Percentiles rank a stretch among this genome's conserved stretches.
Evolutionary conservation across 2,329 filamentous ascomycete genomes (phyloP).

Genomic region (Alternaria novae-zelandiae): DNA sequence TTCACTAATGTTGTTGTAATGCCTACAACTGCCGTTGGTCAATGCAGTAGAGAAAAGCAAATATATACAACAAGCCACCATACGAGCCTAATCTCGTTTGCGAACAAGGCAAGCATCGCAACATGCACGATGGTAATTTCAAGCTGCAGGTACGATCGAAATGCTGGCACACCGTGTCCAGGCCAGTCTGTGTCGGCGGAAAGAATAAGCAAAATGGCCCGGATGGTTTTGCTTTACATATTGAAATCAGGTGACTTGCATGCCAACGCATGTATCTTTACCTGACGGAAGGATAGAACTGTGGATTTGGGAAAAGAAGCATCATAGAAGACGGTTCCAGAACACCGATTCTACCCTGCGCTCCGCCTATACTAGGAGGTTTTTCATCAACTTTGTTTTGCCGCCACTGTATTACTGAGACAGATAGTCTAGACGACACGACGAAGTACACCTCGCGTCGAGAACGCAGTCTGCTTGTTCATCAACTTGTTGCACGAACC

Average conservation of each 20-base stretch:
- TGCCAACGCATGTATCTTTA: neutral
- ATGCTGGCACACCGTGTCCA: neutral
- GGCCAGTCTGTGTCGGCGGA: neutral
- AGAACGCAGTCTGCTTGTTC: neutral
- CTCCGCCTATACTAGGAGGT: neutral
- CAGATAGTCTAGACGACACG: neutral
- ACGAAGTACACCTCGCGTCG: neutral
- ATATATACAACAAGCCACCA: neutral
- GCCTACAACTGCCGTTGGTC: neutral
- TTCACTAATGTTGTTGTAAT: neutral
- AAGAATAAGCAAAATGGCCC: neutral
- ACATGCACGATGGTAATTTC: conserved; percentile 1
- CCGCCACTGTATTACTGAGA: neutral
- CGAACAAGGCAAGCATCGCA: neutral
- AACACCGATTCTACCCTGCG: neutral
- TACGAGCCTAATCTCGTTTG: neutral
- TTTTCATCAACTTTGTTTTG: neutral
- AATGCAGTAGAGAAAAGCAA: neutral
- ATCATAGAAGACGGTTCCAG: neutral
- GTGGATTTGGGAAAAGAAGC: neutral
- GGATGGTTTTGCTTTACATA: neutral
- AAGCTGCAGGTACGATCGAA: neutral
- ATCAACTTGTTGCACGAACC: neutral
- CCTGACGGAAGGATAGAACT: neutral
- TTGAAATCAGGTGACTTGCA: neutral